Evolutionary conservation across 345 rosid genomes (phyloP).

Genomic region (Gossypium mustelinum): DNA sequence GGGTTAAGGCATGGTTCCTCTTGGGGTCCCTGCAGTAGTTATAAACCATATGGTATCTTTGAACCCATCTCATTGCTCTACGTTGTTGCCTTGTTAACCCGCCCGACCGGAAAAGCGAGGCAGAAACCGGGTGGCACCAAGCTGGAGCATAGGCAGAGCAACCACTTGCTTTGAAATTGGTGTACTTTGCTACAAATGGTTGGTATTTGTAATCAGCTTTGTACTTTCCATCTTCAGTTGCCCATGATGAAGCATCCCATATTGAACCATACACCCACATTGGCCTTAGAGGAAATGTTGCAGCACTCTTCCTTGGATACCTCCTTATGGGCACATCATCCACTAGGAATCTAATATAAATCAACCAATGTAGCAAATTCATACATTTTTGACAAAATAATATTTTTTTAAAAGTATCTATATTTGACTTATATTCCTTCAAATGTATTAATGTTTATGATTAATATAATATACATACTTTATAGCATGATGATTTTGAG

Average conservation of each 20-base stretch:
- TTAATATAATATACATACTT: not conserved
- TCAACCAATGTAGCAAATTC: not conserved
- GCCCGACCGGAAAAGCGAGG: slow-evolving; percentile 67
- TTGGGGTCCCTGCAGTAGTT: slow-evolving; percentile 72
- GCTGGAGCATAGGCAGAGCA: slow-evolving; percentile 68
- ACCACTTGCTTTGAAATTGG: slow-evolving; percentile 67
- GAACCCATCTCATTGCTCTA: slow-evolving; percentile 81
- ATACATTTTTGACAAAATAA: not conserved
- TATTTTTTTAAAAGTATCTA: not conserved
- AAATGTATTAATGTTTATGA: not conserved
- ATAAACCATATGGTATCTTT: slow-evolving; percentile 56
- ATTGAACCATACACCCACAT: slow-evolving; percentile 97
- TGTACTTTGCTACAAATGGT: slow-evolving; percentile 72
- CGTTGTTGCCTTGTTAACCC: slow-evolving; percentile 59
- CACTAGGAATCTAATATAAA: slow-evolving; percentile 67
- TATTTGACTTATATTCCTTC: not conserved
- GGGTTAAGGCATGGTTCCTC: slow-evolving; percentile 79
- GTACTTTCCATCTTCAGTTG: slow-evolving; percentile 94
- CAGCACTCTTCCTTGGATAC: slow-evolving; percentile 69
- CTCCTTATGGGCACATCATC: slow-evolving; percentile 94
- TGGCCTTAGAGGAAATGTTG: slow-evolving; percentile 84
- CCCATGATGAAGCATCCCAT: slow-evolving; percentile 99
- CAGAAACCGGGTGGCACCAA: slow-evolving; percentile 62
- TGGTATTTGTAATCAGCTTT: slow-evolving; percentile 84
- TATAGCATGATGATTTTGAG: not conserved